Percentiles rank a stretch among this genome's conserved stretches.
phyloP scores from a whole-genome alignment of 2,329 filamentous ascomycete species.

The Aspergillus arachidicola region DNA sequence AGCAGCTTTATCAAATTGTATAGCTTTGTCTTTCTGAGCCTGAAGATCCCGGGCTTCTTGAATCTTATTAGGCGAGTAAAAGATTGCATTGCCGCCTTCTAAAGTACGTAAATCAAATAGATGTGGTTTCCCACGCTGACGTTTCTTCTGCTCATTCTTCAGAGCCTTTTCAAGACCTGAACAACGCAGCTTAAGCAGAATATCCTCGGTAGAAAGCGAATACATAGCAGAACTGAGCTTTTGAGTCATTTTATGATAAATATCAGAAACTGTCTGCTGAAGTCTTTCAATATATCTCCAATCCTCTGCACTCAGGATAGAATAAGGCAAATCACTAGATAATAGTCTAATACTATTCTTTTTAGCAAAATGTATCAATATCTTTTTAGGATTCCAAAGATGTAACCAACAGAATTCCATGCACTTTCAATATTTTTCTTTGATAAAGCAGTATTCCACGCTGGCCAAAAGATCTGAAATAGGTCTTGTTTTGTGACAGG shows the following conservation, averaged over 20 bases:
- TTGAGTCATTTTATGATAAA: neutral
- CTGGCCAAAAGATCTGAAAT: neutral
- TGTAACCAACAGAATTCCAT: neutral
- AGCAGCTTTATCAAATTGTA: neutral
- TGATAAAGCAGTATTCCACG: neutral
- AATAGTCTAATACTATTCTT: neutral
- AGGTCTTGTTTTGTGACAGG: neutral
- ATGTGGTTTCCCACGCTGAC: neutral
- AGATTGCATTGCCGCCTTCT: slow-evolving; percentile 3
- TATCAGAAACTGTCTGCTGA: neutral
- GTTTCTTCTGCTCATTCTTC: no score
- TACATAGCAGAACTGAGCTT: neutral
- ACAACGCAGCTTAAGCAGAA: no score
- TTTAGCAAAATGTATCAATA: neutral
- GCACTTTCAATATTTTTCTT: neutral
- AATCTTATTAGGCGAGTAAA: slow-evolving; percentile 10
- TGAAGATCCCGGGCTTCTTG: slow-evolving; percentile 6
- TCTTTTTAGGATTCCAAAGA: neutral
- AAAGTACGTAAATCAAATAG: neutral
- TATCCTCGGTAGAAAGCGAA: no score
- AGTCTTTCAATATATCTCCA: neutral
- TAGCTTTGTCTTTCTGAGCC: slow-evolving; percentile 1
- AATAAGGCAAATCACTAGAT: neutral
- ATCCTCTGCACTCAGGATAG: neutral
- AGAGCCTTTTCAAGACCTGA: no score